Evolutionary conservation across 2,329 filamentous ascomycete genomes (phyloP).

Genomic region (Calonectria pauciramosa): DNA sequence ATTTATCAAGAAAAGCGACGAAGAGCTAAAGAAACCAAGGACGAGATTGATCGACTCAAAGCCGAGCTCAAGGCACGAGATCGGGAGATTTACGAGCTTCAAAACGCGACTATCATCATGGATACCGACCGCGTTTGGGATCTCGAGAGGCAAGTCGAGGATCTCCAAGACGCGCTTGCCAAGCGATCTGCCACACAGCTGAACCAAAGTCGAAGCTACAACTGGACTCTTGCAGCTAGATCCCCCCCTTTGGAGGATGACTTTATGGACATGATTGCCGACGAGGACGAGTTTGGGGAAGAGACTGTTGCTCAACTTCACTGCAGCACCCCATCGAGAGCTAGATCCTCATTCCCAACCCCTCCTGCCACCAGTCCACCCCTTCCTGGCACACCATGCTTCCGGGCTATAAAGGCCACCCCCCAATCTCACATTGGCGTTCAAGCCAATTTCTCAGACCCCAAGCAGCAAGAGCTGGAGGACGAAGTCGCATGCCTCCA

Average conservation of each 20-base stretch:
- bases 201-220: conserved; percentile 49
- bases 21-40: conserved; percentile 54
- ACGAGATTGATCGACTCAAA: conserved; percentile 64
- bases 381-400: conserved; percentile 55
- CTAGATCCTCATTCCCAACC: conserved; percentile 64
- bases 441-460: conserved; percentile 59
- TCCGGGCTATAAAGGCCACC: conserved; percentile 31
- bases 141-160: conserved; percentile 56
- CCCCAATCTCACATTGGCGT: conserved; percentile 50
- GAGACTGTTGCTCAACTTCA: conserved; percentile 63
- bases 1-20: conserved; percentile 63
- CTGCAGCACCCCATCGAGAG: conserved; percentile 65
- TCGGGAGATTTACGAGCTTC: conserved; percentile 66
- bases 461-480: conserved; percentile 57
- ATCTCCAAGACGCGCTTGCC: conserved; percentile 52
- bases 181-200: conserved; percentile 35
- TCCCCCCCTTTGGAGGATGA: conserved; percentile 60
- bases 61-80: conserved; percentile 64
- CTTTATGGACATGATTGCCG: conserved; percentile 56
- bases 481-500: conserved; percentile 64
- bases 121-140: conserved; percentile 62
- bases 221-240: conserved; percentile 66
- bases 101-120: conserved; percentile 63
- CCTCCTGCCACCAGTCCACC: conserved; percentile 68
- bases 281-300: conserved; percentile 63